Base-by-base conservation (phyloP, 441 rosid species). In the Pelargonium cotyledonis region DNA sequence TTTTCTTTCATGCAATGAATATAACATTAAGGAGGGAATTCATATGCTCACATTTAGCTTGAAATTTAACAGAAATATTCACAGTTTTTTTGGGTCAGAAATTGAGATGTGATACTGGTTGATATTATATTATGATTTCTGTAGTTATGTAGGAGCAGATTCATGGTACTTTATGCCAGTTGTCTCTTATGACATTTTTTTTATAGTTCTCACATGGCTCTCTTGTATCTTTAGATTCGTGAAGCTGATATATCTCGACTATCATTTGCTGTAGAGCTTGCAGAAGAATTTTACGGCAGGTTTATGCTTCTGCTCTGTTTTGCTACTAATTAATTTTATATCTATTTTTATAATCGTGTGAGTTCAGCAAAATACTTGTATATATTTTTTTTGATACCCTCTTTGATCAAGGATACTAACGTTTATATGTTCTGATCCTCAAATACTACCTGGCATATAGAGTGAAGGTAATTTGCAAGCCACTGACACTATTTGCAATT, bases 211-310 rank as follows among this genome's bases (percentile, higher is more conserved):
- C 62, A 18, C 29, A 46, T 72, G 61, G 66, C 60, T 74, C 53
- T 75, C 21, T 71, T 70, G 51, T 65, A 64, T 77, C 78, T 81
- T 75, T 82, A 95, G 99, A 86, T 92, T 58, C 92, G 98, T 31
- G 97, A 95, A 86, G 99, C 99, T 80, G 99, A 95, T 69, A 90
- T 95, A 80, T 92, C 98, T 68, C 87, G 98, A 67, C 83, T 95
- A 70, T 95, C 99, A 79, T 95, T 95, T 82, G 99, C 99, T 73
- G 96, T 90, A 75, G 99, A 95, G 81, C 91, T 95, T 73, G 99
- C 99, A 69, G 99, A 95, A 85, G 99, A 95, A 77, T 95, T 92
- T 81, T 95, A 95, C 79, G 99, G 97, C 84, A 95, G 99, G 97
- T 90, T 75, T 78, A 78, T 16, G 62, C 65, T 76, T 73, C 72